Base-by-base conservation (phyloP, 257 asterid species). In the Eustoma russellianum region DNA sequence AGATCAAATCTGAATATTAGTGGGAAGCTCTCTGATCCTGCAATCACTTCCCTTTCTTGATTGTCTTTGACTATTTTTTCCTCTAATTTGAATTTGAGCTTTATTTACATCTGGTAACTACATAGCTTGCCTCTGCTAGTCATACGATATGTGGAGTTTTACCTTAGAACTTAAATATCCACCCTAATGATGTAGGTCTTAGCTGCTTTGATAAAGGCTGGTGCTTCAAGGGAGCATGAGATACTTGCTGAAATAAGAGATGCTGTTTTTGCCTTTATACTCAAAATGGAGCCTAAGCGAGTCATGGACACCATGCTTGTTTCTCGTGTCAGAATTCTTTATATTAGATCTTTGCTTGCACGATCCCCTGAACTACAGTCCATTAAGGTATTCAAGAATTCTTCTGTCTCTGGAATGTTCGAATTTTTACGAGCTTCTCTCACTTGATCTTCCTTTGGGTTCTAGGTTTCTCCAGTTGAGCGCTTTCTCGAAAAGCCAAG, bases 231-330 rank as follows among this genome's bases (percentile, higher is more conserved):
- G 72, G 99, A 92, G 79, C 99, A 88, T 63, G 99, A 92, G 71
- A 92, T 92, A 70, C 96, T 92, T 62, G 99, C 99, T 66, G 99
- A 92, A 78, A 92, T 92, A 55, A 77, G 99, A 68, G 97, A 92
- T 81, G 82, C 97, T 50, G 99, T 88, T 52, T 92, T 92, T 73
- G 78, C 88, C 55, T 92, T 92, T 70, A 85, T 92, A 65, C 95
- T 88, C 62, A 92, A 88, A 81, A 81, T 92, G 94, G 99, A 92
- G 71, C 97, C 97, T 17, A 88, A 77, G 64, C 81, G 91, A 71
- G 99, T 92, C 67, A 88, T 92, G 99, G 99, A 92, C 62, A 92
- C 97, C 66, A 92, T 92, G 97, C 94, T 92, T 63, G 90, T 92
- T 74, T 92, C 99, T 57, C 95, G 99, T 70, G 99, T 92, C 72